Evolutionary conservation across 345 rosid genomes (phyloP).

Genomic region (Citrus maxima): DNA sequence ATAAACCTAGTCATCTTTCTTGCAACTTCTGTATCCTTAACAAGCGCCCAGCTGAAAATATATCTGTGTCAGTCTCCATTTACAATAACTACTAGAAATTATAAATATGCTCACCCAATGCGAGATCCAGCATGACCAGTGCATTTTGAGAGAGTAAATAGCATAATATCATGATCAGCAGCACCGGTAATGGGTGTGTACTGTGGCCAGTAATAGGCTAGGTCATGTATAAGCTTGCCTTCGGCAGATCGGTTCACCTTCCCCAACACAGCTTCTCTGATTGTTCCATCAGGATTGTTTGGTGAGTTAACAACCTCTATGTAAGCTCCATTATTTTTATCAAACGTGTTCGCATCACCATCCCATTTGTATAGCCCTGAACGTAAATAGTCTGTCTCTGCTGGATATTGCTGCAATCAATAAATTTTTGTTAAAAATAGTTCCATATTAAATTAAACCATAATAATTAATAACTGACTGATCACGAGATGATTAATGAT

Average conservation of each 20-base stretch:
- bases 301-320: conserved; percentile 78
- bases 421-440: not conserved
- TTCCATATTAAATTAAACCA: not conserved
- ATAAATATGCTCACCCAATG: conserved; percentile 56
- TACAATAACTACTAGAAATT: not conserved
- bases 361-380: conserved; percentile 83
- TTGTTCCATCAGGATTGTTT: conserved; percentile 78
- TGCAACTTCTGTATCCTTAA: conserved; percentile 65
- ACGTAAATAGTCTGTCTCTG: conserved; percentile 44
- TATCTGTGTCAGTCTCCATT: not conserved
- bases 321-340: conserved; percentile 52
- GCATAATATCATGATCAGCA: conserved; percentile 73
- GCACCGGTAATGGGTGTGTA: conserved; percentile 61
- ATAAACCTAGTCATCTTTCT: conserved; percentile 63
- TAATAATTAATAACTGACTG: not conserved
- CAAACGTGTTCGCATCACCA: conserved; percentile 65
- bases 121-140: conserved; percentile 95
- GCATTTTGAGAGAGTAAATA: conserved; percentile 88
- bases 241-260: conserved; percentile 51
- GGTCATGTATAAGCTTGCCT: conserved; percentile 69
- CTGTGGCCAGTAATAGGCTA: conserved; percentile 94
- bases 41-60: conserved; percentile 69
- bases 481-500: no score
- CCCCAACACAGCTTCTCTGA: conserved; percentile 64
- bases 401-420: conserved; percentile 51